Evolutionary conservation across 2,329 filamentous ascomycete genomes (phyloP), one percentile per base, ranked within the genome.

Genomic region (Thermochaetoides dissita): DNA sequence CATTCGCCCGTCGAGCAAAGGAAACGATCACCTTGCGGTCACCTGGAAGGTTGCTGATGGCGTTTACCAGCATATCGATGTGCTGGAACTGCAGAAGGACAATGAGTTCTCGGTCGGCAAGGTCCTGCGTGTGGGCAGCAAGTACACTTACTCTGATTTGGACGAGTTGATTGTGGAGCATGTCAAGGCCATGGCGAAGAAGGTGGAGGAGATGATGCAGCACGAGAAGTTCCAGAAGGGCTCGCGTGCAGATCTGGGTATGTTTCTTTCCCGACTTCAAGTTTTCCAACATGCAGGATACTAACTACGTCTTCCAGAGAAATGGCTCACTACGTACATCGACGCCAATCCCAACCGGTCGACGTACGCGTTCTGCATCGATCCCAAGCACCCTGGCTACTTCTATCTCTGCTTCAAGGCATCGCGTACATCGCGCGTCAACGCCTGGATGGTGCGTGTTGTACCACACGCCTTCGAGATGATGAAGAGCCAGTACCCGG

Each of bases 1-100:
- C 46, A 95, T 98, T 56, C 81, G 91, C 36, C 89, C 91, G 3
- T 95, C 87, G 1, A 94, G 87, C 29, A 94, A 94, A 61, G 91
- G 91, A 36, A 83, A 86, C 45, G 91, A 98, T 59, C 91, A 98
- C 65, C 70, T 98, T 42, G 87, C 89, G 7, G 79, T 98, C 37
- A 98, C 91, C 0, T 98, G 91, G 91, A 98, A 98, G 67, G 88
- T 98, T 10, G 82, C 86, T 1, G 87, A 96, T 59, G 82, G 83
- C 46, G 79, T 96, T n/a, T 98, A 88, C 60, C 88, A 98, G 63
- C 91, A 98, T 61, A 85, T 98, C 49, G 91, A 98, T 61, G 89
- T 98, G 31, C 72, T 98, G 34, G 91, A 98, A 64, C 71, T 98
- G 56, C 85, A 94, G 61, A 98, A 98, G 64, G 86, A 94, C 49